Evolutionary conservation across 163 green algal species (phyloP).

Genomic region (Chloroidium sp.): DNA sequence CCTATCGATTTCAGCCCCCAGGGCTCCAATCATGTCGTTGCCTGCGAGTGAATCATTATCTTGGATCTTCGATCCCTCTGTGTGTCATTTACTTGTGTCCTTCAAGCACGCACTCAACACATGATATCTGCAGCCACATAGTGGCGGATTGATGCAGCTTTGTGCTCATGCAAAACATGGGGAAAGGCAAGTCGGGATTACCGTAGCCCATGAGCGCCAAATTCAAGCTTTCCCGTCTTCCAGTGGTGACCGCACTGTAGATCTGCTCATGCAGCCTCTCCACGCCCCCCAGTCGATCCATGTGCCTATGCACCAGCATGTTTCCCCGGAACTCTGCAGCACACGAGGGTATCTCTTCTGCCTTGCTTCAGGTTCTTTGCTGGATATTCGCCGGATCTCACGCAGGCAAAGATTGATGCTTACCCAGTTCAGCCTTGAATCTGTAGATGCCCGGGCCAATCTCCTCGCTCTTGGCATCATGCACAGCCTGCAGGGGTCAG

Average conservation of each 20-base stretch:
- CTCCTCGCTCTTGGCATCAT: conserved; percentile 87
- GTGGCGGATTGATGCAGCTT: not conserved
- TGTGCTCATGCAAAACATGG: not conserved
- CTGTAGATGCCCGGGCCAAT: conserved; percentile 73
- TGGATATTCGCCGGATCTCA: not conserved
- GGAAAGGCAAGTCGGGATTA: not conserved
- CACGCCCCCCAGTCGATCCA: conserved; percentile 19
- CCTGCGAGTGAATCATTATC: conserved; percentile 19
- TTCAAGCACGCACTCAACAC: too few relatives aligned
- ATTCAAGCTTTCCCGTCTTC: conserved; percentile 13
- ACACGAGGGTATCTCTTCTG: too few relatives aligned
- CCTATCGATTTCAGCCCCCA: conserved; percentile 84
- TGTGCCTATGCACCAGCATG: conserved; percentile 27
- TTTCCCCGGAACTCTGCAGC: conserved; percentile 32
- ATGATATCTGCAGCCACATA: too few relatives aligned
- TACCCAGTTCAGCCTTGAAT: conserved; percentile 81
- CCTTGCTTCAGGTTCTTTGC: too few relatives aligned
- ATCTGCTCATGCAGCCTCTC: conserved; percentile 21
- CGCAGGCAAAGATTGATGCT: not conserved
- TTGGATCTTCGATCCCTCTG: too few relatives aligned
- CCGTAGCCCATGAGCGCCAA: conserved; percentile 15
- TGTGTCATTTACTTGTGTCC: too few relatives aligned
- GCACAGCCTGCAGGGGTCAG: conserved; percentile 46
- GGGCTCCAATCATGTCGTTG: conserved; percentile 57
- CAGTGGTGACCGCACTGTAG: conserved; percentile 5